These are phyloP conservation scores for Setaria italica DNA, from an alignment of 202 grass and related monocot genomes.

Conservation along the genomic window DNA sequence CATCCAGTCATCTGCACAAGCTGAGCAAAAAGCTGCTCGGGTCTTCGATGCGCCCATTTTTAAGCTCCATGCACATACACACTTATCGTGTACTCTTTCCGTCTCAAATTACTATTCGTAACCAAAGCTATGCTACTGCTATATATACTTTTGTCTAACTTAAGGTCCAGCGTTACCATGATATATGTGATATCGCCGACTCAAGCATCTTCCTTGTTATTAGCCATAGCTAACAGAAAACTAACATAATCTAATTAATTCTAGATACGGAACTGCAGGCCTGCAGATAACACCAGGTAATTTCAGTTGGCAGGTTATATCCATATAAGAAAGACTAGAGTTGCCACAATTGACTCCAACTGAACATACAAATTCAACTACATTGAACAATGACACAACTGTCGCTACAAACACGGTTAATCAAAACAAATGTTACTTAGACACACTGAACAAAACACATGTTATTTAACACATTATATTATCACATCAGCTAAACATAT, in stretches of 20 bases:
- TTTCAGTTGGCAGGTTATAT: neutral
- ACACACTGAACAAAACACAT: neutral
- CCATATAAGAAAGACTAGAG: neutral
- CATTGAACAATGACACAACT: neutral
- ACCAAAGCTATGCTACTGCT: too few species aligned
- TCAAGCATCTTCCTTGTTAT: too few species aligned
- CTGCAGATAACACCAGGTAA: neutral
- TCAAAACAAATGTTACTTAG: neutral
- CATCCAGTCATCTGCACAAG: too few species aligned
- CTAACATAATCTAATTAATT: neutral
- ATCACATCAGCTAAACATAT: conserved; percentile 11
- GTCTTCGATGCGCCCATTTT: neutral
- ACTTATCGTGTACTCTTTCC: too few species aligned
- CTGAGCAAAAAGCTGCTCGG: neutral
- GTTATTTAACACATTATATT: neutral
- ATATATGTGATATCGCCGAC: neutral
- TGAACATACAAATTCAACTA: neutral
- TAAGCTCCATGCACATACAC: too few species aligned
- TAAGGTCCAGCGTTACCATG: neutral
- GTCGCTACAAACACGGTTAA: neutral
- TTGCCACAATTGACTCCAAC: neutral
- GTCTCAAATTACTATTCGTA: too few species aligned
- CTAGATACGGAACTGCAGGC: neutral
- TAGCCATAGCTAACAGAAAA: neutral
- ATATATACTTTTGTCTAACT: neutral